These are phyloP conservation scores for Globisporangium rhizosaccharum DNA, from an alignment of 352 stramenopile genomes.

Conservation along the genomic window DNA sequence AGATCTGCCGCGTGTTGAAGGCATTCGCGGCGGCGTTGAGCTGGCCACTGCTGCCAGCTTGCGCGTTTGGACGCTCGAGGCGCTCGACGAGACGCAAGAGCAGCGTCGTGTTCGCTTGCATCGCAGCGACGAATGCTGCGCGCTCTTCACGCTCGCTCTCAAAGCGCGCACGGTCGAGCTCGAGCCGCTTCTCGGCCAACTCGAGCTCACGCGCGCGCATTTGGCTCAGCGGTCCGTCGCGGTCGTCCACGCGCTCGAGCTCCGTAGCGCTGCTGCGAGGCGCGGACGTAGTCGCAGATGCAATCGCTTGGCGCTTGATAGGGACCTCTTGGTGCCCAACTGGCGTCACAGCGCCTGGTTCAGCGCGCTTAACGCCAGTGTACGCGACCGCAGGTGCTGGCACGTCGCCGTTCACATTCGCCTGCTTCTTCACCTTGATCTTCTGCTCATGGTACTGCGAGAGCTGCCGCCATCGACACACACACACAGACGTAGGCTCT, in stretches of 20 bases:
- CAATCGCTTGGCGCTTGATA: not conserved
- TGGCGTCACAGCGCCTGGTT: not conserved
- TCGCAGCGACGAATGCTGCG: slow-evolving; percentile 3
- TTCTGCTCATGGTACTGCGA: slow-evolving; percentile 14
- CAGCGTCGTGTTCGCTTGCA: slow-evolving; percentile 12
- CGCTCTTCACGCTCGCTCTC: slow-evolving; percentile 13
- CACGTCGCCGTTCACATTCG: not conserved
- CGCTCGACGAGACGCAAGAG: slow-evolving; percentile 11
- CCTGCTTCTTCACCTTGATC: slow-evolving; percentile 9
- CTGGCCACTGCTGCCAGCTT: not conserved
- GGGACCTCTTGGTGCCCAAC: too few species aligned
- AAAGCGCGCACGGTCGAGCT: slow-evolving; percentile 9
- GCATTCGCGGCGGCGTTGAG: not conserved
- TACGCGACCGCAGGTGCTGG: not conserved
- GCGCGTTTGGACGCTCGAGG: slow-evolving; percentile 2
- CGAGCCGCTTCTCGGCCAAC: slow-evolving; percentile 8
- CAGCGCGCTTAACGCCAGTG: not conserved
- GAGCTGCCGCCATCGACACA: slow-evolving; percentile 1
- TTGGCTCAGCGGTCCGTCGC: not conserved
- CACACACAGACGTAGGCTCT: not conserved
- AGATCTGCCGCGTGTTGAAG: not conserved
- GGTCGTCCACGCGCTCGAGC: slow-evolving; percentile 2
- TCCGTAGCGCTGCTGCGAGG: not conserved
- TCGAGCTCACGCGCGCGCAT: slow-evolving; percentile 9
- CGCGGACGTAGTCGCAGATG: not conserved